Evolutionary conservation across 1,139 yeast species (phyloP).

Genomic region (Debaryomyces fabryi): DNA sequence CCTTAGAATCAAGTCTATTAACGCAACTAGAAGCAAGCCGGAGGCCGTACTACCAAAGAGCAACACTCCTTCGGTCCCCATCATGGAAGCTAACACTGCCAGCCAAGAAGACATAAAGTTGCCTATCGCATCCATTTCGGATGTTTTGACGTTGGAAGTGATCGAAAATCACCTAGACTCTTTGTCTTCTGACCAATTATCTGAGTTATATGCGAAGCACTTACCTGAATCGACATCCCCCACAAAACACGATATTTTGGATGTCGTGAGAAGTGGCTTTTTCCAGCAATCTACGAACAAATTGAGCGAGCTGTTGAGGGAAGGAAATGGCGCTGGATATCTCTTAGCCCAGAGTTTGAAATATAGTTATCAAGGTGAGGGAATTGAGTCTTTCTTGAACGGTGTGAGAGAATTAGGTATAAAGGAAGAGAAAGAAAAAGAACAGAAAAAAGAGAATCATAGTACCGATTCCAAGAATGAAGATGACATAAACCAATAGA

Average conservation of each 20-base stretch:
- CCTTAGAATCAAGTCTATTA: slow-evolving; percentile 5
- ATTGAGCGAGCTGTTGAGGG: slow-evolving; percentile 46
- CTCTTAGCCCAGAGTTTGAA: slow-evolving; percentile 55
- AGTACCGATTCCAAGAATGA: not conserved
- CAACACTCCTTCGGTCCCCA: not conserved
- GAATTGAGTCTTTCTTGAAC: slow-evolving; percentile 53
- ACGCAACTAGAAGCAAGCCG: slow-evolving; percentile 4
- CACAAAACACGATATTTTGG: slow-evolving; percentile 42
- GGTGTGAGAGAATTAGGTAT: slow-evolving; percentile 45
- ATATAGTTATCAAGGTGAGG: slow-evolving; percentile 59
- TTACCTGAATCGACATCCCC: slow-evolving; percentile 50
- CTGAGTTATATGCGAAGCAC: slow-evolving; percentile 36
- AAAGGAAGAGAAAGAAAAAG: slow-evolving; percentile 24
- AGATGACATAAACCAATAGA: not conserved
- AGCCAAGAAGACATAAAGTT: slow-evolving; percentile 8
- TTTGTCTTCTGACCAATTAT: slow-evolving; percentile 39
- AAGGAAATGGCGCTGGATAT: slow-evolving; percentile 51
- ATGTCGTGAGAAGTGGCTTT: slow-evolving; percentile 55
- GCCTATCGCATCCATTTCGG: slow-evolving; percentile 35
- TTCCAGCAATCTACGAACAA: slow-evolving; percentile 51
- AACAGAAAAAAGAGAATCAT: slow-evolving; percentile 3
- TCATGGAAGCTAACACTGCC: not conserved
- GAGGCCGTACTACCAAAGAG: not conserved
- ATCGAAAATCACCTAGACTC: slow-evolving; percentile 43
- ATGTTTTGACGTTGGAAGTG: slow-evolving; percentile 43